phyloP scores from a whole-genome alignment of 257 asterid genomes.

The Primulina huaijiensis region DNA sequence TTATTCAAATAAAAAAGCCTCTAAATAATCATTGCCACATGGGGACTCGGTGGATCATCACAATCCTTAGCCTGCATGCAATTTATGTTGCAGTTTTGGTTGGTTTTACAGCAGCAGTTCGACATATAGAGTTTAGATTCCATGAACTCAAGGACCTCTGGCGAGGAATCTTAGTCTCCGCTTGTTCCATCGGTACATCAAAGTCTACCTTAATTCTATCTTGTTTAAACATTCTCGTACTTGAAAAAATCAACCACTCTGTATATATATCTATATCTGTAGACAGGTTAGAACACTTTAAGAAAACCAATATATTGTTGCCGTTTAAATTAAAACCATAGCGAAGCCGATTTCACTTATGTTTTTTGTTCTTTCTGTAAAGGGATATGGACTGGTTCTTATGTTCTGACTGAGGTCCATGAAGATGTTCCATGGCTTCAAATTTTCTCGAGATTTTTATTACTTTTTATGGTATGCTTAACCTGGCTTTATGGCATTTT shows the following conservation, averaged over 20 bases:
- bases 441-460: constrained; percentile 61
- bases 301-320: too few relatives aligned
- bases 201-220: not conserved
- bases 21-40: constrained; percentile 78
- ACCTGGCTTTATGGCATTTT: constrained; percentile 16
- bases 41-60: constrained; percentile 59
- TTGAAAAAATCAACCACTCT: not conserved
- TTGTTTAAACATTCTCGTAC: not conserved
- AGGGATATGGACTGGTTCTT: constrained; percentile 75
- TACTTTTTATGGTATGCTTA: constrained; percentile 55
- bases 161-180: constrained; percentile 70
- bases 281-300: too few relatives aligned
- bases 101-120: constrained; percentile 66
- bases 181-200: constrained; percentile 59
- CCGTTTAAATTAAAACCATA: not conserved
- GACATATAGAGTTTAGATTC: constrained; percentile 76
- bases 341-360: constrained; percentile 7
- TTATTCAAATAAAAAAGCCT: constrained; percentile 58
- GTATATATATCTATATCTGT: too few relatives aligned
- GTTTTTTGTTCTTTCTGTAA: constrained; percentile 19
- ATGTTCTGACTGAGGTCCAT: constrained; percentile 57
- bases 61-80: constrained; percentile 63
- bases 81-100: constrained; percentile 65
- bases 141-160: constrained; percentile 83
- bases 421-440: constrained; percentile 59